Evolutionary conservation across 148 eudicot species (phyloP).

Genomic region (Rhododendron molle): DNA sequence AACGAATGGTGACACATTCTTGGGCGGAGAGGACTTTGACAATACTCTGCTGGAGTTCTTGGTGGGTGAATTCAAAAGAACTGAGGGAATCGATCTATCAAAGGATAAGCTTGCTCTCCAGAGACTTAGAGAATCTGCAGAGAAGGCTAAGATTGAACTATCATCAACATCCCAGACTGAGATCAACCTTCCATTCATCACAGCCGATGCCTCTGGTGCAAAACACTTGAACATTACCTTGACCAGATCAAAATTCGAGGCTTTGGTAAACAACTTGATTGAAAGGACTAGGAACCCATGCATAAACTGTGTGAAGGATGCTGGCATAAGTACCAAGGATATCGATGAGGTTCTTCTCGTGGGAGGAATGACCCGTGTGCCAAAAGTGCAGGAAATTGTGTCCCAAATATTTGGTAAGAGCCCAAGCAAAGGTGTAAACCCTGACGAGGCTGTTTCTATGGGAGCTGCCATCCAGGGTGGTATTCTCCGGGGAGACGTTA

Average conservation of each 20-base stretch:
- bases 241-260: conserved; percentile 86
- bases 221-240: conserved; percentile 89
- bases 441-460: conserved; percentile 97
- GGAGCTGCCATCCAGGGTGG: conserved; percentile 99
- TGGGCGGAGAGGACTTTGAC: conserved; percentile 98
- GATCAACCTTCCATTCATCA: conserved; percentile 85
- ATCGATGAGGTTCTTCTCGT: conserved; percentile 91
- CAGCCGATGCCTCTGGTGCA: conserved; percentile 89
- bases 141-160: conserved; percentile 91
- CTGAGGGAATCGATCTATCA: conserved; percentile 66
- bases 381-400: conserved; percentile 81
- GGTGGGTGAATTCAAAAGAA: conserved; percentile 72
- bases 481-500: conserved; percentile 92
- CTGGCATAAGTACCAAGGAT: conserved; percentile 62
- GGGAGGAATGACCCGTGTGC: conserved; percentile 96
- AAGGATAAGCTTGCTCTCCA: conserved; percentile 81
- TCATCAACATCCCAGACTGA: conserved; percentile 96
- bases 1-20: conserved; percentile 95
- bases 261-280: conserved; percentile 68
- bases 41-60: conserved; percentile 75
- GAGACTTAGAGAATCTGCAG: conserved; percentile 94
- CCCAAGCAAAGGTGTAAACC: conserved; percentile 96
- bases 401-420: conserved; percentile 77
- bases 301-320: conserved; percentile 88
- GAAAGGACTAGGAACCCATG: conserved; percentile 84